Evolutionary conservation across 768 basidiomycete genomes (phyloP), one percentile per base, ranked within the genome.

Genomic region (Kwoniella dejecticola): DNA sequence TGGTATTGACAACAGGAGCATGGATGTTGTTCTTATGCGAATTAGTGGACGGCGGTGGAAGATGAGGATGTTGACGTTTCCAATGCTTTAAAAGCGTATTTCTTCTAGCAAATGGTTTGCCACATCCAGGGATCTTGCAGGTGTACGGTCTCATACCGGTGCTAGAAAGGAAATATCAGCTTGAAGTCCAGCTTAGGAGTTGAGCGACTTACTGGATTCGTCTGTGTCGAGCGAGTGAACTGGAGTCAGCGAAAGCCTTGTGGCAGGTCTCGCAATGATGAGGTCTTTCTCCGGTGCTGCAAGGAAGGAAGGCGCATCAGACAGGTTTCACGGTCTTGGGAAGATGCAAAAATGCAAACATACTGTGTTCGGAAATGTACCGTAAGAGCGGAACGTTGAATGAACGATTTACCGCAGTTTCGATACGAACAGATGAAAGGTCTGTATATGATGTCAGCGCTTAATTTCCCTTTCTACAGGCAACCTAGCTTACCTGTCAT

Each of bases 51-150:
- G 72, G 71, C 10, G 69, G 47, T 0, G 69, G 61, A 19, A 71
- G 57, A 13, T 60, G 45, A 8, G 78, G 74, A 61, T 82, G 81
- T 8, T 72, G 50, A 5, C 73, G 69, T 13, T 68, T 66, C 70
- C 74, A 68, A 63, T 82, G 81, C 66, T 78, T 80, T 47, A 78
- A 75, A 50, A 79, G 74, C 7, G 81, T 82, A 64, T 79, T 79
- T 53, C 80, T 75, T 33, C 81, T 75, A 48, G 77, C 79, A 63
- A 81, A 80, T 1, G 66, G 64, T 60, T 74, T 71, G 15, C 48
- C 57, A 62, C 81, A 81, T 0, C 50, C 63, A 0, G 53, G 23
- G 8, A 69, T 67, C 10, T 60, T 38, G 66, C 81, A 82, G 12
- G 52, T 49, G 63, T 82, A 81, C 0, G 81, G 81, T 2, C 80